Conservation (phyloP, 441 rosid genomes). For the Corymbia citriodora region DNA sequence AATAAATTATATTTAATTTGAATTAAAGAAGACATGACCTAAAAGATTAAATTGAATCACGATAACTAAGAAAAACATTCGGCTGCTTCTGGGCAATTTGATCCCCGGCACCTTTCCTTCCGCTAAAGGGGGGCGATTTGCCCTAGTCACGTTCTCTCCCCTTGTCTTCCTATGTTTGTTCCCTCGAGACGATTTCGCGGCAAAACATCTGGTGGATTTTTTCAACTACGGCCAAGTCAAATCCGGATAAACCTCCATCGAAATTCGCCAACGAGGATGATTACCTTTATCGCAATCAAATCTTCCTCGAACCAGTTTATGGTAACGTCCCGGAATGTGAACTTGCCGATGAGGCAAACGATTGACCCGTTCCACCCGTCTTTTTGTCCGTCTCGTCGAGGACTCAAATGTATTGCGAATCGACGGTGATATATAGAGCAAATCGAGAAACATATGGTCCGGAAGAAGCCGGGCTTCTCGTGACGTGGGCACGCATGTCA, state of each 20-base stretch:
- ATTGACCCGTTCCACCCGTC: not conserved
- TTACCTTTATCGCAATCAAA: not conserved
- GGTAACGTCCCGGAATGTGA: rapidly evolving
- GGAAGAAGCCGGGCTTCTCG: not conserved
- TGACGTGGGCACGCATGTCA: not conserved
- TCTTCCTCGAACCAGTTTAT: not conserved
- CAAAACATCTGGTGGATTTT: not conserved
- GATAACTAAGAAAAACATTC: not conserved
- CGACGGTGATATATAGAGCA: not conserved
- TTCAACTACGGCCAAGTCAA: not conserved
- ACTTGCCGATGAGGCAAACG: not conserved
- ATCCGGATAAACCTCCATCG: not conserved
- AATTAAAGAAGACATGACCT: not conserved
- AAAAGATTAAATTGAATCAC: not conserved
- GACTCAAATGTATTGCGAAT: not conserved
- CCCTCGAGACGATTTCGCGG: not conserved
- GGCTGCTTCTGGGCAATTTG: not conserved
- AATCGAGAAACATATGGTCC: not conserved
- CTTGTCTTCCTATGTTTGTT: not conserved
- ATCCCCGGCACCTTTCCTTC: not conserved
- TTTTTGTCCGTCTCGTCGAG: not conserved
- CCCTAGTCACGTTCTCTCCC: not conserved
- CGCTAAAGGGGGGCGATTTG: not conserved
- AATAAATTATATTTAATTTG: not conserved
- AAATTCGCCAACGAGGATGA: not conserved